A percentile compares a stretch with the other conserved stretches of the same genome.
Conservation (phyloP, 2,329 filamentous ascomycete genomes). For the Ceratocystis variospora region DNA sequence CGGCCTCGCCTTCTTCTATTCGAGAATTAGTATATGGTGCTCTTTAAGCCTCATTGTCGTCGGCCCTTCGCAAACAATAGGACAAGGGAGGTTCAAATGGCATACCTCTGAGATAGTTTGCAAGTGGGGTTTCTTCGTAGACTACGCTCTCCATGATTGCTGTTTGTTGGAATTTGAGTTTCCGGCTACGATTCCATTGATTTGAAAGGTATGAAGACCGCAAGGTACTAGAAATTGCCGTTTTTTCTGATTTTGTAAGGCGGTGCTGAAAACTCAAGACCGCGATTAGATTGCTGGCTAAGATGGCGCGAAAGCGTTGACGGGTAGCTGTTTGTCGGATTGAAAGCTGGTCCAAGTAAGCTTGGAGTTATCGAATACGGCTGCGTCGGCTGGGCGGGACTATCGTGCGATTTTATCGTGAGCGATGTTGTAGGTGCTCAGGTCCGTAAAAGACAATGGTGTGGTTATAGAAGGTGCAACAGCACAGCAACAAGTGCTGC, state of each 20-base stretch:
- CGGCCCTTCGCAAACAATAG: neutral
- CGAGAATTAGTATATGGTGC: slow-evolving; percentile 18
- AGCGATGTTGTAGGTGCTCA: neutral
- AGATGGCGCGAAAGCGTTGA: neutral
- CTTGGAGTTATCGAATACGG: neutral
- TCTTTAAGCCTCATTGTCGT: slow-evolving; percentile 13
- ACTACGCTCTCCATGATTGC: slow-evolving; percentile 68
- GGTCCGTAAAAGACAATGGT: neutral
- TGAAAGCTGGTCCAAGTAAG: neutral
- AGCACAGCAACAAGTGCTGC: slow-evolving; percentile 4
- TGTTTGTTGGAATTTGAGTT: slow-evolving; percentile 6
- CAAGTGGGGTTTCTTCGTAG: slow-evolving; percentile 74
- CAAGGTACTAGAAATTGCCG: neutral
- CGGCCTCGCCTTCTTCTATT: slow-evolving; percentile 38
- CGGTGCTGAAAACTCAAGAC: neutral
- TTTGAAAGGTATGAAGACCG: neutral
- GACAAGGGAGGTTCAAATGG: neutral
- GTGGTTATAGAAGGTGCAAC: neutral
- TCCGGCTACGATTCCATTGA: slow-evolving; percentile 10
- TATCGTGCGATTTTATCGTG: slow-evolving; percentile 5
- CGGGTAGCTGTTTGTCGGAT: neutral
- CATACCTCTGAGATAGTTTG: slow-evolving; percentile 77
- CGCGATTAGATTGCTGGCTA: neutral
- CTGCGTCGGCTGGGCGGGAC: neutral
- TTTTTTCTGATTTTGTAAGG: neutral